These are phyloP conservation scores for Colletotrichum cuscutae DNA, from an alignment of 2,329 filamentous ascomycete species.

Conservation along the genomic window DNA sequence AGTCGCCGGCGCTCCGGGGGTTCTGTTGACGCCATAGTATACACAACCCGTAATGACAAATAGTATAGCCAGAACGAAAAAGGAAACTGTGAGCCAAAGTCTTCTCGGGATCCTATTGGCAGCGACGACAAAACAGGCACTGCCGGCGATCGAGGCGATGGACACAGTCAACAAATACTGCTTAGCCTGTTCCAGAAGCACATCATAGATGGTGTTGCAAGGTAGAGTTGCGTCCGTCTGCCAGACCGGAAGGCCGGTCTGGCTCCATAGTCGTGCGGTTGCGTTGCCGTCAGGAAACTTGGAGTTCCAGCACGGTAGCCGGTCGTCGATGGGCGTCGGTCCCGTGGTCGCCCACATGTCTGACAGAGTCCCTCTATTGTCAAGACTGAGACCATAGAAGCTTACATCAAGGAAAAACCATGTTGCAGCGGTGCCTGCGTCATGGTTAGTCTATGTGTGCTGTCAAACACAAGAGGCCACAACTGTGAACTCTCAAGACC, in stretches of 20 bases:
- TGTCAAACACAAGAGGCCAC: not conserved
- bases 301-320: slow-evolving; percentile 60
- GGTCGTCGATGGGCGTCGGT: slow-evolving; percentile 46
- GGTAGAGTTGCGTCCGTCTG: slow-evolving; percentile 59
- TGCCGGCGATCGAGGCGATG: slow-evolving; percentile 61
- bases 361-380: slow-evolving; percentile 53
- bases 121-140: slow-evolving; percentile 58
- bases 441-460: slow-evolving; percentile 14
- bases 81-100: slow-evolving; percentile 61
- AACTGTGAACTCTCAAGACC: too few species aligned
- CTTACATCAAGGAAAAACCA: slow-evolving; percentile 68
- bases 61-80: slow-evolving; percentile 56
- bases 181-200: slow-evolving; percentile 61
- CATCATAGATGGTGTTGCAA: slow-evolving; percentile 63
- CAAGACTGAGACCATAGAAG: slow-evolving; percentile 64
- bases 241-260: slow-evolving; percentile 56
- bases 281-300: slow-evolving; percentile 54
- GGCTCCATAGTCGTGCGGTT: slow-evolving; percentile 53
- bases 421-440: slow-evolving; percentile 54
- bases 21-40: slow-evolving; percentile 59
- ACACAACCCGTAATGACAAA: slow-evolving; percentile 61
- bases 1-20: slow-evolving; percentile 54
- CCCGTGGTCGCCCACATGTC: slow-evolving; percentile 54
- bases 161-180: slow-evolving; percentile 64
- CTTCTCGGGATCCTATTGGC: slow-evolving; percentile 60